phyloP scores from a whole-genome alignment of 768 basidiomycete genomes.

The Coprinellus micaceus region DNA sequence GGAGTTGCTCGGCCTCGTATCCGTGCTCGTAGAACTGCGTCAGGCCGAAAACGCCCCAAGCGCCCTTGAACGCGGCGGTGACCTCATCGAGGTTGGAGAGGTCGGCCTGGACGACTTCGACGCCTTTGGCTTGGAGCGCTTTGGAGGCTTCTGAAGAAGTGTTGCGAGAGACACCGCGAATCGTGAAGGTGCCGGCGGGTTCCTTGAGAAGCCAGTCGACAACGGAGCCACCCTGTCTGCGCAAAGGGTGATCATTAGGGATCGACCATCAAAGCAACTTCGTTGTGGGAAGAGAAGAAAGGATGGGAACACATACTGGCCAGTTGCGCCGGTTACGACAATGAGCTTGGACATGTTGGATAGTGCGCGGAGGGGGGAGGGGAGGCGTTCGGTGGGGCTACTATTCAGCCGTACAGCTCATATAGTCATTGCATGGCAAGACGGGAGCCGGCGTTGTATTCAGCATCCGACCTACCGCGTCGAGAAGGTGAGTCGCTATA shows the following conservation, averaged over 20 bases:
- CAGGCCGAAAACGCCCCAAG: slow-evolving; percentile 15
- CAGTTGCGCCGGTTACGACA: slow-evolving; percentile 16
- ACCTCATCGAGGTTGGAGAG: slow-evolving; percentile 13
- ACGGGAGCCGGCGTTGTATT: no score
- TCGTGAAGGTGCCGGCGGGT: slow-evolving; percentile 12
- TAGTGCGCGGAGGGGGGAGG: neutral
- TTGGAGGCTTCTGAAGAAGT: slow-evolving; percentile 6
- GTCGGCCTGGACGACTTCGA: slow-evolving; percentile 15
- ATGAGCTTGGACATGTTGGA: slow-evolving; percentile 12
- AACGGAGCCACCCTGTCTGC: slow-evolving; percentile 18
- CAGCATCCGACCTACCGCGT: no score
- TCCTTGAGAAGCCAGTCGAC: slow-evolving; percentile 16
- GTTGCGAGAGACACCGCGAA: slow-evolving; percentile 12
- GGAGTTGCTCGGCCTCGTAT: slow-evolving; percentile 13
- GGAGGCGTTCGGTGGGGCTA: neutral
- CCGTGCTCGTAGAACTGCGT: slow-evolving; percentile 16
- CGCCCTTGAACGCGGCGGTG: slow-evolving; percentile 12
- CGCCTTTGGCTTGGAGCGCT: slow-evolving; percentile 11
- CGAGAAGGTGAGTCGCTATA: no score
- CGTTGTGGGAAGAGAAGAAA: no score
- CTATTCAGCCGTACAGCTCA: neutral
- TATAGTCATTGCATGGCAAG: neutral
- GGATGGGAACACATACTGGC: slow-evolving; percentile 15
- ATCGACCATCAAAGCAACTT: neutral
- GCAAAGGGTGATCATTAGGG: neutral